Percentiles rank a stretch among this genome's conserved stretches.
These are phyloP conservation scores for Elongisporangium anandrum DNA, from an alignment of 352 stramenopile species.

Conservation along the genomic window DNA sequence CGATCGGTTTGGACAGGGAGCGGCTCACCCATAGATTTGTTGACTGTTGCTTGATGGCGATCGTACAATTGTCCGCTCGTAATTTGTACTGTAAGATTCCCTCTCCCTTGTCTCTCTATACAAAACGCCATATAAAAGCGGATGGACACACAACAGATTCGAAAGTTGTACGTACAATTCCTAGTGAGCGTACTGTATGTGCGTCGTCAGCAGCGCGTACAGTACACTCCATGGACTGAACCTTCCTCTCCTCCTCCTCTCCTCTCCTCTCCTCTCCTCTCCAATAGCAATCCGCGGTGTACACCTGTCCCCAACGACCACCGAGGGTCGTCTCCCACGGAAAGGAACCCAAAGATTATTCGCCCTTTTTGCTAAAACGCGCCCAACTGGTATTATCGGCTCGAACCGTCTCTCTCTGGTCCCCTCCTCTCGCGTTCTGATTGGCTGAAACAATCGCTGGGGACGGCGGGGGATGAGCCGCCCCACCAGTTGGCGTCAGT, in stretches of 20 bases:
- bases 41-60: neutral
- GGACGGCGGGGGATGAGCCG: neutral
- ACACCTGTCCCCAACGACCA: neutral
- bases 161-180: neutral
- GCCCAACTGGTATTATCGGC: neutral
- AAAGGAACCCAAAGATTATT: neutral
- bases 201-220: constrained; percentile 8
- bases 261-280: neutral
- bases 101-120: neutral
- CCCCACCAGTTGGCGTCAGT: neutral
- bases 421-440: neutral
- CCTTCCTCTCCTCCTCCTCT: neutral
- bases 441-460: neutral
- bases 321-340: neutral
- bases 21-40: neutral
- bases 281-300: neutral
- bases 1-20: neutral
- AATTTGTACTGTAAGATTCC: no score
- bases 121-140: neutral
- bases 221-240: neutral
- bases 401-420: neutral
- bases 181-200: neutral
- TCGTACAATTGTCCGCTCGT: neutral
- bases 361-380: neutral
- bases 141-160: neutral